Base-by-base conservation (phyloP, 371 early-diverging fungal species). In the Rhizopus arrhizus region DNA sequence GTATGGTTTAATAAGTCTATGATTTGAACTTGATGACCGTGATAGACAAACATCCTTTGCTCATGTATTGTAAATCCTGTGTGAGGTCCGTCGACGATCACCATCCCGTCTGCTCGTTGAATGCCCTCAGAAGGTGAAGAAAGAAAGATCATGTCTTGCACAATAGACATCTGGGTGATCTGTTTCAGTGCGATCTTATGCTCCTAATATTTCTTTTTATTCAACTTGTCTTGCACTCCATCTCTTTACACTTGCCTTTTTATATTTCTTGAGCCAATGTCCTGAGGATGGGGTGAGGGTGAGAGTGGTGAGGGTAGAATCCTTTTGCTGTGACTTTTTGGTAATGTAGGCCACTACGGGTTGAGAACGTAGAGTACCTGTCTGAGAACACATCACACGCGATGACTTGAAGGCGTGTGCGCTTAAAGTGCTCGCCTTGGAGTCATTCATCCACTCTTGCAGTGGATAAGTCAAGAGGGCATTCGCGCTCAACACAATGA, bases 291-390 rank as follows among this genome's bases (percentile, higher is more conserved):
- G 45, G 6, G 13, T 45, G 6, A 15, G 13, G 2, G 15, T 13
- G 15, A 43, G 5, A 2, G 43, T 13, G 11, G 43, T 43, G 10
- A 15, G 13, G 12, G 15, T 10, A 5, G 5, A 13, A 15, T 13
- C 43, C 13, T 43, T 15, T 43, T 43, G 43, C 5, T 5, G 12
- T 43, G 13, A 5, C 11, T 15, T 43, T 29, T 32, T 54, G 12
- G 60, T 68, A 7, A 64, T 34, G 13, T 64, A 68, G 0, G 57
- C 31, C 38, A 68, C 47, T 9, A 64, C 50, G 2, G 58, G n/a
- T 36, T 64, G 60, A 13, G 42, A 45, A 49, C 54, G 42, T n/a
- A 66, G 36, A 6, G 35, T 54, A 1, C 62, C 62, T 33, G 61
- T 49, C 8, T 62, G 49, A 46, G 62, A 66, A 36, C 62, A 58